A percentile compares a stretch with the other conserved stretches of the same genome.
Conservation (phyloP, 2,329 filamentous ascomycete genomes). For the Cercospora citrullina region DNA sequence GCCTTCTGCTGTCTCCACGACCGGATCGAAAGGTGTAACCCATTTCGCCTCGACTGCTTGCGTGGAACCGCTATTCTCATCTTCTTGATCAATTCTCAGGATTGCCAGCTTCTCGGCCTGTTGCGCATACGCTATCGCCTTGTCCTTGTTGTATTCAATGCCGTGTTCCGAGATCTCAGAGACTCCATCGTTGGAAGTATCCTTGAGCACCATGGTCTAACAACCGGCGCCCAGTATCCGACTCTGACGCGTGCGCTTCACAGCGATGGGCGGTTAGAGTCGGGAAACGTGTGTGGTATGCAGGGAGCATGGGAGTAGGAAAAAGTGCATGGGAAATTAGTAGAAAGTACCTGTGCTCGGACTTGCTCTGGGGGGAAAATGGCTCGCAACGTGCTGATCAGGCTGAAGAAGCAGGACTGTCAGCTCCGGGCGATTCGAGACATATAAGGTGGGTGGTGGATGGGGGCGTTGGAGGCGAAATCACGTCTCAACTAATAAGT, state of each 20-base stretch:
- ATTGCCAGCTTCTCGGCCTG: constrained; percentile 57
- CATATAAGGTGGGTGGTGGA: background rate
- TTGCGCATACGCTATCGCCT: constrained; percentile 55
- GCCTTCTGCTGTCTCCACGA: constrained; percentile 68
- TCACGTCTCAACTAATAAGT: background rate
- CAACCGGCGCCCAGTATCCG: background rate
- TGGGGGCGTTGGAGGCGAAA: background rate
- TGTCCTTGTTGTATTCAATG: constrained; percentile 11
- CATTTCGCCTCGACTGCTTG: constrained; percentile 62
- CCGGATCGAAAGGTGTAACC: constrained; percentile 68
- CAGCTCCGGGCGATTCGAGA: background rate
- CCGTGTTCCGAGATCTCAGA: background rate
- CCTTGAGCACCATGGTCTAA: background rate
- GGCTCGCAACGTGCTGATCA: background rate
- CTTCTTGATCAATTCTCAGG: constrained; percentile 44
- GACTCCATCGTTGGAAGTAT: background rate
- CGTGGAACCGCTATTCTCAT: constrained; percentile 48
- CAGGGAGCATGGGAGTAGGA: constrained; percentile 8
- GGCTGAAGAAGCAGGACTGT: background rate
- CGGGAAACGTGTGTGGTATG: background rate
- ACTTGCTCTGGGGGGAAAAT: background rate
- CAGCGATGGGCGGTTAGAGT: background rate
- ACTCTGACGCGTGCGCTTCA: background rate
- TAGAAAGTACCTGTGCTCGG: background rate
- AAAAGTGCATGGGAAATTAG: constrained; percentile 1